These are phyloP conservation scores for Acanthamoeba sp. DNA, from an alignment of 208 protist species.

Conservation along the genomic window DNA sequence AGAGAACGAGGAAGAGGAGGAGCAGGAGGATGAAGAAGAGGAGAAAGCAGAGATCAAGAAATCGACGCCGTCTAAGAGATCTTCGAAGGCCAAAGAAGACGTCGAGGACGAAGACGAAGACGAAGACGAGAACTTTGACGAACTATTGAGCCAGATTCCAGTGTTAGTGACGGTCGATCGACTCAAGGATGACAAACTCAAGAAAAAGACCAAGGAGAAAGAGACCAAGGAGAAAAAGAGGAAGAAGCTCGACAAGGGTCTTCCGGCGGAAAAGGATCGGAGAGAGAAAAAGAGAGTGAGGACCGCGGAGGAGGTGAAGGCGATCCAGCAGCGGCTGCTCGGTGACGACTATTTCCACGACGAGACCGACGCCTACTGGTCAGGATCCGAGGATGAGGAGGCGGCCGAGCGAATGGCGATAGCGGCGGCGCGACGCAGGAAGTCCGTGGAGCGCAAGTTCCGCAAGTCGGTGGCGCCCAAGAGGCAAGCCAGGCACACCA, in stretches of 20 bases:
- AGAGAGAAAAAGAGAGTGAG: background rate
- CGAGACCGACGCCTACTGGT: conserved; percentile 2
- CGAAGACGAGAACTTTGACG: background rate
- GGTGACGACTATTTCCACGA: conserved; percentile 51
- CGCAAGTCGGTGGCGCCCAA: background rate
- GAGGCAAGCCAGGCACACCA: too few species aligned
- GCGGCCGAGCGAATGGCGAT: background rate
- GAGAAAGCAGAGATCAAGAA: background rate
- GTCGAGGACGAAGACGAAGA: background rate
- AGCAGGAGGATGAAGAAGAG: background rate
- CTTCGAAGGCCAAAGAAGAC: background rate
- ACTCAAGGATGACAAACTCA: background rate
- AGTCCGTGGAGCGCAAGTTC: background rate
- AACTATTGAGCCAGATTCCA: background rate
- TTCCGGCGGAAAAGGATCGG: background rate
- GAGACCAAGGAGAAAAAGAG: background rate
- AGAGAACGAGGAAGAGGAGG: background rate
- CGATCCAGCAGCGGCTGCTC: background rate
- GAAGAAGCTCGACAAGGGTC: background rate
- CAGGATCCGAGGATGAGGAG: background rate
- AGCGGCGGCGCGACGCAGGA: background rate
- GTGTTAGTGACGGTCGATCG: background rate
- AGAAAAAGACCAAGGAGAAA: background rate
- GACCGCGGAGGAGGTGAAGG: background rate
- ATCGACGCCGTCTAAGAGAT: background rate